Base-by-base conservation (phyloP, 169 alveolate species). In the Babesia bovis region DNA sequence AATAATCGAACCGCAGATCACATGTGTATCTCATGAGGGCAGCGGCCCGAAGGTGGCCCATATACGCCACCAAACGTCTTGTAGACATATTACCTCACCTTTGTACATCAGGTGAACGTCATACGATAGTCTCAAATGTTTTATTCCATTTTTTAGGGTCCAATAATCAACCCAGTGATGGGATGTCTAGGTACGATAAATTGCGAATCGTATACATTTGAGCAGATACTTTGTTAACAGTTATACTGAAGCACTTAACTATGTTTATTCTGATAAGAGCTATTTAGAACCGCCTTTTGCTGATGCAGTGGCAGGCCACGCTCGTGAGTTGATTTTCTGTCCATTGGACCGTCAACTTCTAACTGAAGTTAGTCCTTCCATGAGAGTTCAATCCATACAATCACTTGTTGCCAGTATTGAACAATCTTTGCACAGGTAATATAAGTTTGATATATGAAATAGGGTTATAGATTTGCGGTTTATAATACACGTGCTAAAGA, bases 401-500 rank as follows among this genome's bases (percentile, higher is more conserved):
- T 32, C 33, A 42, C 58, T 81, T 10, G 32, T 23, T n/a, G 56
- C 73, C 10, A 25, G 42, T 40, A 13, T 81, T 1, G 84, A 81
- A 21, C 60, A 59, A 7, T 44, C 88, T 4, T 44, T 81, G 3
- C 28, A 25, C n/a, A 63, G 63, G 85, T 79, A 26, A 19, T 84
- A 26, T n/a, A 17, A 38, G 1, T n/a, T 17, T 9, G 32, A 33
- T 15, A 7, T 2, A 21, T 12, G 4, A 6, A 23, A 47, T 52
- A 10, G 4, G 5, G 3, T 1, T 71, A 1, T 36, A 79, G 87
- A 9, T 81, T 81, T 17, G 66, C 81, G 4, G 41, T 50, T 36
- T 71, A 70, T 51, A 67, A 81, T 52, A 81, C 88, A 19, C 44
- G 68, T 10, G 71, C 67, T 21, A 81, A 81, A 74, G 88, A 81